These are phyloP conservation scores for Gossypium lobatum DNA, from an alignment of 441 rosid species.

Conservation along the genomic window DNA sequence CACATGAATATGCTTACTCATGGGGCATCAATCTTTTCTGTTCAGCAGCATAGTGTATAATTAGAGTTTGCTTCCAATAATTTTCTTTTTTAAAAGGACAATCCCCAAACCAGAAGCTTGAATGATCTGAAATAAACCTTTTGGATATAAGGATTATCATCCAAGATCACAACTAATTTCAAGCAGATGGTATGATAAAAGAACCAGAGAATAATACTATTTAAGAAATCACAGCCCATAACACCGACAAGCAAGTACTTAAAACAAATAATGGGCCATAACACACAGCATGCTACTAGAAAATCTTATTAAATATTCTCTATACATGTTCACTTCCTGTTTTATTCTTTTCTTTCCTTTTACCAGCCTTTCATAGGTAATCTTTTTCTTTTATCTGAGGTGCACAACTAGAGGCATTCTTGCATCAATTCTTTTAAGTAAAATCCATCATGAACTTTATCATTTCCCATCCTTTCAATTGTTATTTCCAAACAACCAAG, in stretches of 20 bases:
- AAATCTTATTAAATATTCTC: not conserved
- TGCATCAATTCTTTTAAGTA: not conserved
- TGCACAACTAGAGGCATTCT: not conserved
- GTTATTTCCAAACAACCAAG: not conserved
- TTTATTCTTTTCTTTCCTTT: not conserved
- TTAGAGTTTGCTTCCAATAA: not conserved
- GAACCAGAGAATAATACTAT: not conserved
- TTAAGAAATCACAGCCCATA: not conserved
- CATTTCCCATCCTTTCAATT: not conserved
- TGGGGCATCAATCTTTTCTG: not conserved
- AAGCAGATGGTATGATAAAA: not conserved
- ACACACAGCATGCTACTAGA: not conserved
- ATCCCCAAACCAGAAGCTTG: not conserved
- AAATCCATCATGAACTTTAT: not conserved
- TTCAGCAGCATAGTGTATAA: not conserved
- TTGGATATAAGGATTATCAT: not conserved
- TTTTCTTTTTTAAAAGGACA: no score
- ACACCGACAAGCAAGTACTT: not conserved
- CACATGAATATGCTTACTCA: not conserved
- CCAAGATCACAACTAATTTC: not conserved
- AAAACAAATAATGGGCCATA: slow-evolving; percentile 1
- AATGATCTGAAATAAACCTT: not conserved
- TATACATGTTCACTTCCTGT: not conserved
- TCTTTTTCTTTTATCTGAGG: not conserved
- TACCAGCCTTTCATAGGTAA: not conserved